Evolutionary conservation across 2,329 filamentous ascomycete species (phyloP), one percentile per base, ranked within the genome.

Genomic region (Daldinia sp.): DNA sequence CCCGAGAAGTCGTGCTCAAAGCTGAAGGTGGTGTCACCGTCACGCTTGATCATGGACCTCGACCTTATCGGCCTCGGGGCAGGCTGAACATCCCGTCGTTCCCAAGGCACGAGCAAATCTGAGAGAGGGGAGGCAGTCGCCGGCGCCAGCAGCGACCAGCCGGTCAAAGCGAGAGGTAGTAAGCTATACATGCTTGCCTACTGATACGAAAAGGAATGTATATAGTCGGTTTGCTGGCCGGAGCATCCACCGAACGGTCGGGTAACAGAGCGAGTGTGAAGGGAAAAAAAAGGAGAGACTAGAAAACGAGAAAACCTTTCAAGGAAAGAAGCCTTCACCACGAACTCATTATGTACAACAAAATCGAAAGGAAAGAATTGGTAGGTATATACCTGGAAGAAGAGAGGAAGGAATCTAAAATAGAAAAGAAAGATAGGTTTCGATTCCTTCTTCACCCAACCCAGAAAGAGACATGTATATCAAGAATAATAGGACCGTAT

Each of bases 21-120:
- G 30, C 66, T 59, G 19, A 71, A 70, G 0, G 68, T 63, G 9
- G 61, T 64, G 43, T 69, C 66, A 10, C 67, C 68, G 54, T 70
- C 67, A 11, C 67, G 64, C 53, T 59, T 69, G 29, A 63, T 37
- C 45, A 69, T 50, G 4, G 61, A 30, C 15, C 58, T 58, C 32
- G 21, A 37, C n/a, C 27, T 29, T 29, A 48, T 29, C 25, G n/a
- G 45, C 45, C 45, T n/a, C 25, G 25, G 25, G 7, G 25, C 27
- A 30, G 45, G 45, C 15, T 29, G 45, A 8, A 48, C 13, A 30
- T 48, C 45, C 5, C 27, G 45, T 29, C 45, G n/a, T 4, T 17
- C 25, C 45, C 45, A 32, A 19, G 27, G 45, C 8, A 19, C n/a
- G 8, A 48, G 25, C 45, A 48, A 15, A 37, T 64, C 53, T 17